Conservation (phyloP, 2,329 filamentous ascomycete genomes). For the Fusarium verticillioides region DNA sequence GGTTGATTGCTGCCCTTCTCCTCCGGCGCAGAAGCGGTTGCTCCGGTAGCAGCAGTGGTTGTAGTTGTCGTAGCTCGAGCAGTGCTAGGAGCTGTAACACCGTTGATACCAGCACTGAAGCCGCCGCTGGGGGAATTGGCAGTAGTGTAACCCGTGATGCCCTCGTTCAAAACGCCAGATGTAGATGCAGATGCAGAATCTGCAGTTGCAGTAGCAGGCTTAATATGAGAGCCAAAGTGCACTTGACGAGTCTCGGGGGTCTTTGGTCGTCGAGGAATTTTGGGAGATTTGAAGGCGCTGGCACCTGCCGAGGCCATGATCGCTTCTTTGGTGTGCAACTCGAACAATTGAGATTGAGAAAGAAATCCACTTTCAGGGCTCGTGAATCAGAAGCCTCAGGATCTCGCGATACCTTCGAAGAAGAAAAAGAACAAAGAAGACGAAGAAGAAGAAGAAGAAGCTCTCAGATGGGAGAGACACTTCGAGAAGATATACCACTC, state of each 20-base stretch:
- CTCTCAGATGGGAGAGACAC: neutral
- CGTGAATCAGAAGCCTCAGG: slow-evolving; percentile 23
- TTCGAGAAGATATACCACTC: neutral
- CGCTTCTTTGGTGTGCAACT: slow-evolving; percentile 8
- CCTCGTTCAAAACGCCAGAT: neutral
- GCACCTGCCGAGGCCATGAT: slow-evolving; percentile 45
- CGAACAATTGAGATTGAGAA: neutral
- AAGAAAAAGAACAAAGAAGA: neutral
- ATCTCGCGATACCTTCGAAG: neutral
- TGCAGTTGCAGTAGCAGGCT: neutral
- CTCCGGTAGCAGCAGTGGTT: neutral
- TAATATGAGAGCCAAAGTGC: slow-evolving; percentile 42
- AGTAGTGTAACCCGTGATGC: slow-evolving; percentile 27
- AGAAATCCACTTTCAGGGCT: neutral
- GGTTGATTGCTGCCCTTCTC: slow-evolving; percentile 23
- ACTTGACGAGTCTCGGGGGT: slow-evolving; percentile 48
- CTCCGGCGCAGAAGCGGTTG: slow-evolving; percentile 14
- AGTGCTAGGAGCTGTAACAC: slow-evolving; percentile 13
- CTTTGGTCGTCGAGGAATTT: slow-evolving; percentile 44
- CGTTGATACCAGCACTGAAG: slow-evolving; percentile 33
- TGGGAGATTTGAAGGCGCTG: slow-evolving; percentile 45
- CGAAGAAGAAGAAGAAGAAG: neutral
- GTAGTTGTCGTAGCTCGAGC: slow-evolving; percentile 4
- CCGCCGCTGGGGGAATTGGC: slow-evolving; percentile 42
- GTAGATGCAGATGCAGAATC: slow-evolving; percentile 3